These are phyloP conservation scores for Exophiala bonariae DNA, from an alignment of 2,329 filamentous ascomycete species.

Conservation along the genomic window DNA sequence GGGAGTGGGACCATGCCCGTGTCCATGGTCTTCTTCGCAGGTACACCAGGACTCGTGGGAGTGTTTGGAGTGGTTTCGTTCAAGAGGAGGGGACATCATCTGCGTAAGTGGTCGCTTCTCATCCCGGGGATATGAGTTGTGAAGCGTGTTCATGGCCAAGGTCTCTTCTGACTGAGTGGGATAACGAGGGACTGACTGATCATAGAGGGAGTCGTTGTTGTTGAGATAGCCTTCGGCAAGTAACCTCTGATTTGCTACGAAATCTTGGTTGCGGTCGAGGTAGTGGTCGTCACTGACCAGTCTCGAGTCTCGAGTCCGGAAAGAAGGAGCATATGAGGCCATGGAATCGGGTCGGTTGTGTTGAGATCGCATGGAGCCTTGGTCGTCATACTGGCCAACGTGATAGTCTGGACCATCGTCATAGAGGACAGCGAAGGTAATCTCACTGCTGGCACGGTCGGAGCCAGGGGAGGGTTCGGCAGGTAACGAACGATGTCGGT, in stretches of 20 bases:
- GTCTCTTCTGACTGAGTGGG: constrained; percentile 28
- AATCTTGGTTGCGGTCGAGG: constrained; percentile 26
- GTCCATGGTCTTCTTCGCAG: constrained; percentile 29
- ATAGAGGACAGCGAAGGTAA: constrained; percentile 30
- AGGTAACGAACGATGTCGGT: constrained; percentile 28
- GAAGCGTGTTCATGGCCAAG: constrained; percentile 21
- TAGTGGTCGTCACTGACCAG: constrained; percentile 26
- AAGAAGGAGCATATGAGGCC: constrained; percentile 29
- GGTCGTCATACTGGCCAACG: constrained; percentile 28
- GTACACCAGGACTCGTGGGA: constrained; percentile 30
- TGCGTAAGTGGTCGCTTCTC: constrained; percentile 26
- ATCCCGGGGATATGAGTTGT: constrained; percentile 23
- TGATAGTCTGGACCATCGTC: constrained; percentile 30
- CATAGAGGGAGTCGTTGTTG: constrained; percentile 25
- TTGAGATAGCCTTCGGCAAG: constrained; percentile 29
- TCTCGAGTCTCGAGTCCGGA: constrained; percentile 27
- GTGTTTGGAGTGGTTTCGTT: constrained; percentile 24
- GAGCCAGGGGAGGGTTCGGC: constrained; percentile 26
- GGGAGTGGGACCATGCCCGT: constrained; percentile 8
- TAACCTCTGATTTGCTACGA: constrained; percentile 28
- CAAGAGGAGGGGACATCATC: constrained; percentile 19
- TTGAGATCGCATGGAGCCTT: constrained; percentile 20
- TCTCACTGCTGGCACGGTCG: constrained; percentile 28
- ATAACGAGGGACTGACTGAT: constrained; percentile 24
- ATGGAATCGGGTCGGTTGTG: constrained; percentile 26